These are phyloP conservation scores for Pseudoturritis turrita DNA, from an alignment of 345 rosid species.

Conservation along the genomic window DNA sequence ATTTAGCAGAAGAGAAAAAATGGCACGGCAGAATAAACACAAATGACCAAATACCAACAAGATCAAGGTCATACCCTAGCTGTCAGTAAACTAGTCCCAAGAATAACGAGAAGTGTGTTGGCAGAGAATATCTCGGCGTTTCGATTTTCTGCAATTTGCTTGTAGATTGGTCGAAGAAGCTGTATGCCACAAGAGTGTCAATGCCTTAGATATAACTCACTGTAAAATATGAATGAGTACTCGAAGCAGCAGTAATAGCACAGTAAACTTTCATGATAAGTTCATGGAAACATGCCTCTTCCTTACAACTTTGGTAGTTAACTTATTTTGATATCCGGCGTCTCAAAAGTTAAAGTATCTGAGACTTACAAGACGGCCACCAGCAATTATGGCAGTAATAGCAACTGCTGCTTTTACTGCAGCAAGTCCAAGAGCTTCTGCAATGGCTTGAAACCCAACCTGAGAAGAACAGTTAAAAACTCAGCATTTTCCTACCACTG, in stretches of 20 bases:
- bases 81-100: conserved; percentile 97
- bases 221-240: background rate
- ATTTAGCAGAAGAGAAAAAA: background rate
- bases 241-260: conserved; percentile 6
- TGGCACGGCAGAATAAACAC: background rate
- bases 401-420: conserved; percentile 96
- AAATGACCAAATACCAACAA: conserved; percentile 23
- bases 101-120: conserved; percentile 88
- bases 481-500: conserved; percentile 1
- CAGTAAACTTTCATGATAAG: background rate
- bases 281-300: conserved; percentile 9
- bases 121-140: conserved; percentile 99
- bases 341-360: conserved; percentile 3
- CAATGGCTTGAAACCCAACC: conserved; percentile 97
- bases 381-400: conserved; percentile 91
- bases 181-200: conserved; percentile 33
- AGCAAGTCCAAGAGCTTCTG: conserved; percentile 98
- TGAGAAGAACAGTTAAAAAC: conserved; percentile 39
- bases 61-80: conserved; percentile 70
- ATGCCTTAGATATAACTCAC: conserved; percentile 7
- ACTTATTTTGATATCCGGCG: conserved; percentile 4
- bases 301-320: background rate
- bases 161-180: conserved; percentile 98
- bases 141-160: conserved; percentile 93
- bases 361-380: conserved; percentile 88